phyloP scores from a whole-genome alignment of 179 eudicot species.

The Beta lomatogona region DNA sequence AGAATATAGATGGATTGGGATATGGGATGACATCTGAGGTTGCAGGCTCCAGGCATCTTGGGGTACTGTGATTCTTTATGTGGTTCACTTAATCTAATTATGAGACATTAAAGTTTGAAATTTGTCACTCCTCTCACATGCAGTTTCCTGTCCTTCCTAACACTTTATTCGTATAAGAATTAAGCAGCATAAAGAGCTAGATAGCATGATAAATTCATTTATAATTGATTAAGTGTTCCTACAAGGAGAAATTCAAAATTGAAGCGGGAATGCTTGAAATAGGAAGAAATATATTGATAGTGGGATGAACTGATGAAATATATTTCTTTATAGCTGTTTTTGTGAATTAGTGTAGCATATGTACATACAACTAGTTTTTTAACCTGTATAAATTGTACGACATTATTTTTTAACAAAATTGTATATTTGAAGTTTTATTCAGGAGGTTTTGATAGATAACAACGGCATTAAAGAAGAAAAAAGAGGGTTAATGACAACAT shows the following conservation, averaged over 20 bases:
- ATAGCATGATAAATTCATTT: neutral
- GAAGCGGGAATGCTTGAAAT: neutral
- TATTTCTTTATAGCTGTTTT: neutral
- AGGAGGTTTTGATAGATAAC: too few relatives aligned
- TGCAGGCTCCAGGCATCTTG: constrained; percentile 33
- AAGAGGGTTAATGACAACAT: too few relatives aligned
- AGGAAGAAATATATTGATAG: neutral
- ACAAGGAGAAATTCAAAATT: neutral
- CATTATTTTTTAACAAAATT: too few relatives aligned
- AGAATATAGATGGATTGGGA: constrained; percentile 37
- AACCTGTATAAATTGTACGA: too few relatives aligned
- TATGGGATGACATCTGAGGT: constrained; percentile 29
- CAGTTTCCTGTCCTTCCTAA: neutral
- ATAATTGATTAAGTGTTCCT: neutral
- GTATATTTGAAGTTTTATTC: too few relatives aligned
- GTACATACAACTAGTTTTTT: too few relatives aligned
- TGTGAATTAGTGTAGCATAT: too few relatives aligned
- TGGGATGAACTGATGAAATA: neutral
- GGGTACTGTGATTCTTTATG: constrained; percentile 30
- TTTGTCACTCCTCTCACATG: neutral
- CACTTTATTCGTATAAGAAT: neutral
- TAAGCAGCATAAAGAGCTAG: neutral
- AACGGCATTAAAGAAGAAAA: too few relatives aligned
- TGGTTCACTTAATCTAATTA: neutral
- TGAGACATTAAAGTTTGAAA: neutral